Evolutionary conservation across 176 grass and related monocot genomes (phyloP).

Genomic region (Musa acuminata): DNA sequence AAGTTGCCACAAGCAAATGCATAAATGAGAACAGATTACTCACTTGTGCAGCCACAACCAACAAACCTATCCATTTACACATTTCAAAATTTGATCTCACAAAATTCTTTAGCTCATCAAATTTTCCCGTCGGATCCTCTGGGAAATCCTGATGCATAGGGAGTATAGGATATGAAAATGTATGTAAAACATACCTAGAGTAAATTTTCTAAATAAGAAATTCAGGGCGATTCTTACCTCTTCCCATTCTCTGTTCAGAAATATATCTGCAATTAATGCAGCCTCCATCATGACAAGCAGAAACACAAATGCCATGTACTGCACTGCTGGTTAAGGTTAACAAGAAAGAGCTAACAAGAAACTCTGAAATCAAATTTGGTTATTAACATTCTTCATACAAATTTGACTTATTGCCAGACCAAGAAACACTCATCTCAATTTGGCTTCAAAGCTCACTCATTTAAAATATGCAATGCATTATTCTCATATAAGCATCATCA

Average conservation of each 20-base stretch:
- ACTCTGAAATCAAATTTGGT: not conserved
- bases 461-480: not conserved
- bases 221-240: not conserved
- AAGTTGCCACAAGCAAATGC: not conserved
- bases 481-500: not conserved
- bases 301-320: conserved; percentile 7
- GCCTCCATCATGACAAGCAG: not conserved
- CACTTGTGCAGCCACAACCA: conserved; percentile 65
- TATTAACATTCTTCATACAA: not conserved
- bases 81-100: conserved; percentile 66
- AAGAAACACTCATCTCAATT: not conserved
- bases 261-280: conserved; percentile 4
- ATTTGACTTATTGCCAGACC: not conserved
- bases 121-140: conserved; percentile 65
- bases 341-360: not conserved
- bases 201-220: not conserved
- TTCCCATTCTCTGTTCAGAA: conserved; percentile 14
- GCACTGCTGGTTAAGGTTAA: not conserved
- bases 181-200: not conserved
- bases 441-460: not conserved
- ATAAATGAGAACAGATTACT: conserved; percentile 5
- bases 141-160: conserved; percentile 68
- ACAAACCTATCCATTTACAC: conserved; percentile 87
- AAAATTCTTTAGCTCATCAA: conserved; percentile 69
- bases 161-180: not conserved